Evolutionary conservation across 345 rosid genomes (phyloP), one percentile per base, ranked within the genome.

Genomic region (Sapria himalayana): DNA sequence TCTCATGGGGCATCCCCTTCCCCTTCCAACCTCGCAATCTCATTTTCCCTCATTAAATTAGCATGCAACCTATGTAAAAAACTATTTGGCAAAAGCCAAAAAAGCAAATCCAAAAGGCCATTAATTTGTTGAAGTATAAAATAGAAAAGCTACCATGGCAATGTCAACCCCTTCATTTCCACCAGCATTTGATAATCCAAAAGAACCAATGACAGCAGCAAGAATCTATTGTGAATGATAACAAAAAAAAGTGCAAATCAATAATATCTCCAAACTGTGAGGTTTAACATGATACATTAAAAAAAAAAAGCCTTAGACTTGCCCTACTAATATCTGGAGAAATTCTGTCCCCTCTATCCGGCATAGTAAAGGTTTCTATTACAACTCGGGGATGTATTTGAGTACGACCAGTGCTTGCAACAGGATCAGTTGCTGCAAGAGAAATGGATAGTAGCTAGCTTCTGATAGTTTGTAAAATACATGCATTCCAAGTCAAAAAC

Each of bases 321-420:
- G 74, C 92, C 80, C 70, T 68, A 57, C 75, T 58, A 41, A 74
- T 60, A 50, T 78, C 80, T 5, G 75, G 84, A 24, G 73, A 73
- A 60, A 74, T 73, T 49, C 66, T 73, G 47, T 74, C 84, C 27
- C 84, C 84, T 56, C 64, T 75, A 44, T 78, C 84, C 37, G 82
- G 74, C 50, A 71, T 32, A 47, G 62, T 74, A 45, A 71, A 62
- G 40, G 80, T 65, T 62, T 72, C 92, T 47, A 78, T 70, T 24
- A 69, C 66, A 40, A 74, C 67, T 47, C 74, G 57, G 34, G 91
- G 73, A 42, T 57, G 33, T 44, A 49, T 44, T 13, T 55, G 62
- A 17, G 52, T 33, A 15, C 15, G 69, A 60, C 64, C 46, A 46
- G 70, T 29, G 43, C 60, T 61, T 39, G 64, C 49, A 41, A 57